Evolutionary conservation across 73 alveolate genomes (phyloP), one percentile per base, ranked within the genome.

Genomic region (Paramecium sexaurelia): DNA sequence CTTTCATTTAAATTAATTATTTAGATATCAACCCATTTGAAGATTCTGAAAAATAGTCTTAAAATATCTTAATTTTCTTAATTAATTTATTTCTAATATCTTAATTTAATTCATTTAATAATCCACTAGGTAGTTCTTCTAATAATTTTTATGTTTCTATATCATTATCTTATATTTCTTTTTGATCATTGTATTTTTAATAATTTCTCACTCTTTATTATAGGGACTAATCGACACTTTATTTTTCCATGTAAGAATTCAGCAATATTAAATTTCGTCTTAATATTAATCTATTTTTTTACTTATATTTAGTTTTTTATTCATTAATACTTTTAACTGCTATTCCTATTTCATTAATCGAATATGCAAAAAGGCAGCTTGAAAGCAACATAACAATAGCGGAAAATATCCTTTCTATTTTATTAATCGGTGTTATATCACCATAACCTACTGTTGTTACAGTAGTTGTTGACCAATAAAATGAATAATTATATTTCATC

Each of bases 301-400:
- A 39, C 83, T 39, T 61, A 17, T 61, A 61, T 20, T 55, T 57
- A 7, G 57, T 66, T 57, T 55, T n/a, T 20, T 26, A 29, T 29
- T 66, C 83, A 73, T 73, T 32, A 15, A 35, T 29, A 32, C 39
- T 35, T 73, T 35, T 32, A 15, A 19, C 61, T 10, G 71, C 66
- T 11, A 86, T 57, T 37, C 93, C 93, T 17, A 86, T 86, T 22
- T 37, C 68, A 66, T 61, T 86, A 8, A 86, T 35, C 2, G 93
- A 45, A 32, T 57, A 86, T 35, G 93, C 93, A 35, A 86, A 86
- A n/a, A 86, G 10, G 55, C 93, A 69, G 35, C 87, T 61, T 0
- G 87, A 57, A 4, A 86, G 45, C 5, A 86, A 36, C 93, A 86
- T 86, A n/a, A 86, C 45, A 56, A 86, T 61, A n/a, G 22, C 37